Conservation (phyloP, 768 basidiomycete genomes). For the Cubamyces sp. region DNA sequence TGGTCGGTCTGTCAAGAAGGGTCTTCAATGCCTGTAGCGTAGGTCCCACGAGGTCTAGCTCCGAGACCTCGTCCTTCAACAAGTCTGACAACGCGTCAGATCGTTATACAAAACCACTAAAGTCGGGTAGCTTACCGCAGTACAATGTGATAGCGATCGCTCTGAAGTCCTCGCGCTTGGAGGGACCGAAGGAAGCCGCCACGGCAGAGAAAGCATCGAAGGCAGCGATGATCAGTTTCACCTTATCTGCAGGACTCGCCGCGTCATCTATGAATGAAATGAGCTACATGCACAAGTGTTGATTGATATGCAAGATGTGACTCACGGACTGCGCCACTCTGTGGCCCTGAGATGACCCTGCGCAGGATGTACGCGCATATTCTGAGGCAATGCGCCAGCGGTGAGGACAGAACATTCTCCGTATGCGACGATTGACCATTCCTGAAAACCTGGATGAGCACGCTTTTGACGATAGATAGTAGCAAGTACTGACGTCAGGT, state of each 20-base stretch:
- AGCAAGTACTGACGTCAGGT: background rate
- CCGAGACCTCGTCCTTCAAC: conserved; percentile 83
- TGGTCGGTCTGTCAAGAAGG: conserved; percentile 60
- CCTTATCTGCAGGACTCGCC: conserved; percentile 50
- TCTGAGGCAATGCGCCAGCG: conserved; percentile 65
- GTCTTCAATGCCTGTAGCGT: conserved; percentile 80
- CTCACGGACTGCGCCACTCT: conserved; percentile 57
- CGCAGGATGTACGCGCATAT: conserved; percentile 84
- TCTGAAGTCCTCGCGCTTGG: conserved; percentile 74
- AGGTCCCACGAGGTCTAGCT: conserved; percentile 78
- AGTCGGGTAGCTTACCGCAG: conserved; percentile 52
- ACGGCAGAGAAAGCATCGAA: conserved; percentile 66
- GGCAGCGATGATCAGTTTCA: conserved; percentile 64
- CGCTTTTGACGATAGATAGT: background rate
- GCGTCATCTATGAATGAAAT: conserved; percentile 48
- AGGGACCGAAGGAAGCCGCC: conserved; percentile 56
- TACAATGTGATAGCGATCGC: conserved; percentile 82
- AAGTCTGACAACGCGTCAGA: conserved; percentile 52
- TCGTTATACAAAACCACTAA: background rate
- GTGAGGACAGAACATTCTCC: conserved; percentile 25
- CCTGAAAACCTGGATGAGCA: background rate
- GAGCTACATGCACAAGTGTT: background rate
- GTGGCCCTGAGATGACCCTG: conserved; percentile 63
- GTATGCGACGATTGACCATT: conserved; percentile 14
- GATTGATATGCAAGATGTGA: conserved; percentile 1